Conservation (phyloP, 768 basidiomycete species). For the Panus rudis region DNA sequence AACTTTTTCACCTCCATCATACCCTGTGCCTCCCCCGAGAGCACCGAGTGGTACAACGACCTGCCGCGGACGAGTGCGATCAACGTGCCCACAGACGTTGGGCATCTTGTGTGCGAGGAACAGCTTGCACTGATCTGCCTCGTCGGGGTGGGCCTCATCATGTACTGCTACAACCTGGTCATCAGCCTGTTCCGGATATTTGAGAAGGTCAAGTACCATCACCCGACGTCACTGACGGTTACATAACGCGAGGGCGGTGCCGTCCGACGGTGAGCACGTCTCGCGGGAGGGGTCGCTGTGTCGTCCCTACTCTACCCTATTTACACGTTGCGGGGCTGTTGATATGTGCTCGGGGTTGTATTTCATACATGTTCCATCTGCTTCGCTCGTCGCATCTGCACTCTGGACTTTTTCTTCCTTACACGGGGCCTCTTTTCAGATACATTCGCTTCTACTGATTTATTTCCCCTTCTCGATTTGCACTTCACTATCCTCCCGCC, state of each 20-base stretch:
- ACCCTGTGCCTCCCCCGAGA: slow-evolving; percentile 58
- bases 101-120: slow-evolving; percentile 59
- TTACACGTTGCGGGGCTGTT: too few relatives aligned
- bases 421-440: too few relatives aligned
- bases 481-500: too few relatives aligned
- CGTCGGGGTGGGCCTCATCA: slow-evolving; percentile 67
- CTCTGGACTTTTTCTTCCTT: too few relatives aligned
- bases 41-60: slow-evolving; percentile 68
- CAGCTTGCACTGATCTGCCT: slow-evolving; percentile 75
- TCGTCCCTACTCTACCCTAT: not conserved
- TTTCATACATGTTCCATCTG: too few relatives aligned
- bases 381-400: too few relatives aligned
- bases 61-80: slow-evolving; percentile 44
- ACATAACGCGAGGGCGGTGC: not conserved
- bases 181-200: slow-evolving; percentile 84
- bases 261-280: not conserved
- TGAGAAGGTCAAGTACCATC: slow-evolving; percentile 74
- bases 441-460: too few relatives aligned
- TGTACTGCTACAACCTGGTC: slow-evolving; percentile 79
- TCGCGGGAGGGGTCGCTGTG: not conserved
- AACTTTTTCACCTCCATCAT: slow-evolving; percentile 86
- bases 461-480: too few relatives aligned
- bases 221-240: not conserved
- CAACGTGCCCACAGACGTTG: slow-evolving; percentile 39
- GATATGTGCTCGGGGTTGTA: too few relatives aligned